phyloP scores from a whole-genome alignment of 352 stramenopile genomes.

The Halophytophthora polymorphica region DNA sequence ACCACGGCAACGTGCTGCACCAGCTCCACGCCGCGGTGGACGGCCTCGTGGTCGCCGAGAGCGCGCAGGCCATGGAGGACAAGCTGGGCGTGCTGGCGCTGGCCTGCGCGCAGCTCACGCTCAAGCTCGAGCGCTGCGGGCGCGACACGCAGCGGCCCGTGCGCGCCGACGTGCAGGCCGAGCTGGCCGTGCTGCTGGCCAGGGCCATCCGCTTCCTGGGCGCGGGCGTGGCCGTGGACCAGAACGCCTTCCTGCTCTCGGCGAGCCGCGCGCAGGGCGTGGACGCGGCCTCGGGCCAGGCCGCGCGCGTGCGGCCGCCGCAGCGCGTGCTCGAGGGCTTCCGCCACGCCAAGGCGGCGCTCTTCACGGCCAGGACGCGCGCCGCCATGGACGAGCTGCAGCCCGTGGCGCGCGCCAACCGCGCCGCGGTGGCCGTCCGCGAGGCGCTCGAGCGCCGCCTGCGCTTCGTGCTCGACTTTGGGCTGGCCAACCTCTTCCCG shows the following conservation, averaged over 20 bases:
- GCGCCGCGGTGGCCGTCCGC: slow-evolving; percentile 37
- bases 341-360: slow-evolving; percentile 34
- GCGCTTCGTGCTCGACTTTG: slow-evolving; percentile 51
- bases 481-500: slow-evolving; percentile 59
- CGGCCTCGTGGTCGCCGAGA: slow-evolving; percentile 56
- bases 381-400: slow-evolving; percentile 46
- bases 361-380: slow-evolving; percentile 39
- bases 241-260: slow-evolving; percentile 60
- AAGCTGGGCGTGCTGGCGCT: slow-evolving; percentile 50
- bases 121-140: slow-evolving; percentile 59
- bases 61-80: slow-evolving; percentile 51
- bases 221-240: slow-evolving; percentile 51
- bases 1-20: slow-evolving; percentile 63
- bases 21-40: slow-evolving; percentile 69
- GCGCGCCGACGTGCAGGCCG: slow-evolving; percentile 26
- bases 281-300: slow-evolving; percentile 30
- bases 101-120: slow-evolving; percentile 36
- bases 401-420: slow-evolving; percentile 37
- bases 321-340: slow-evolving; percentile 52
- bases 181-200: slow-evolving; percentile 44
- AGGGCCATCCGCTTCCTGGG: slow-evolving; percentile 62
- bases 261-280: slow-evolving; percentile 27
- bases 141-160: slow-evolving; percentile 15
- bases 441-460: slow-evolving; percentile 45
- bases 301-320: slow-evolving; percentile 40